Evolutionary conservation across 495 filamentous ascomycete genomes (phyloP), one percentile per base, ranked within the genome.

Genomic region (Xylaria castorea): DNA sequence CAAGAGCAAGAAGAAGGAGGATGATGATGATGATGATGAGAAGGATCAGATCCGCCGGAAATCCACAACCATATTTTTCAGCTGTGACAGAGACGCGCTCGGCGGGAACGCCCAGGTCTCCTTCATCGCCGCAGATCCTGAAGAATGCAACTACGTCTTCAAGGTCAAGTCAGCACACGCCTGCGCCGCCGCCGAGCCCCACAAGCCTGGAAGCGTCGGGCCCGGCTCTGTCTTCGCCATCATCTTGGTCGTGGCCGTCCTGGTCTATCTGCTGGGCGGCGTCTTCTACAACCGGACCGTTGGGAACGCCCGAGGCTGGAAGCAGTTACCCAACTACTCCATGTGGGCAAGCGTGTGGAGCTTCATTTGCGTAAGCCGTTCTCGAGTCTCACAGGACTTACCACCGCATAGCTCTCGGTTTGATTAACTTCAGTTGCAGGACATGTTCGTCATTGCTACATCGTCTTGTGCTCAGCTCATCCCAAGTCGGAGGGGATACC

Each of bases 81-180:
- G 95, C 77, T 98, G 97, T 83, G 95, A 98, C 75, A 89, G 89
- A 62, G 94, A 97, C 71, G 87, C 90, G 11, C 70, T 81, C 0
- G 82, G 80, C 51, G 76, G 75, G n/a, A 75, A 79, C 0, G 88
- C 89, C 34, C 88, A 91, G 20, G 88, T 90, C 18, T 92, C 93
- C 6, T 99, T 97, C 79, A 90, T 98, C 63, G 94, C 92, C 70
- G 88, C 92, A 27, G 91, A 91, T 81, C 89, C 89, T 6, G 94
- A 98, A 76, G 89, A 93, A 62, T 99, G 97, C 84, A 88, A 93
- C n/a, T 99, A 98, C 82, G 92, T 97, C 80, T 99, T 99, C 83
- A 94, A 97, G 80, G 89, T 94, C n/a, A 93, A 95, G 69, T 94
- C 93, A 58, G 87, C 88, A 58, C 90, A 93, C 50, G 95, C 94